Evolutionary conservation across 2,329 filamentous ascomycete genomes (phyloP).

Genomic region (Penicillium palitans): DNA sequence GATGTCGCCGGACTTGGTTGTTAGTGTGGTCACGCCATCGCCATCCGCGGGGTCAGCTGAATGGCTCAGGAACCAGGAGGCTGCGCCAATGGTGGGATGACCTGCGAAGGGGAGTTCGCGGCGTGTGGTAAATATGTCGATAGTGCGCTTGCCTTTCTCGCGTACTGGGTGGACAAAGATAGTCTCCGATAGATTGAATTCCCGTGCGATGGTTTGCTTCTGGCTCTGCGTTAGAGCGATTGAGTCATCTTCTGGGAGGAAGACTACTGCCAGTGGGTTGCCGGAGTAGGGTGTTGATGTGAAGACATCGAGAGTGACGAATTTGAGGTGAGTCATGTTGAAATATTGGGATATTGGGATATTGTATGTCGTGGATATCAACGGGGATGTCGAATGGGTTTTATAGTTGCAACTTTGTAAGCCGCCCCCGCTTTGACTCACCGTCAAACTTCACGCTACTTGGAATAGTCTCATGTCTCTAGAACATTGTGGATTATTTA

Average conservation of each 20-base stretch:
- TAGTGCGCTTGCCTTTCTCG: slow-evolving; percentile 24
- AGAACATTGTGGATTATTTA: neutral
- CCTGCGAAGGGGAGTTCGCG: slow-evolving; percentile 59
- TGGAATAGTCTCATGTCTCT: neutral
- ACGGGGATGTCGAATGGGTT: neutral
- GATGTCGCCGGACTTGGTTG: slow-evolving; percentile 61
- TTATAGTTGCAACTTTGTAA: neutral
- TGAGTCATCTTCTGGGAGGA: slow-evolving; percentile 36
- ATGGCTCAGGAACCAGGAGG: slow-evolving; percentile 46
- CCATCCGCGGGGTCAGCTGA: slow-evolving; percentile 20
- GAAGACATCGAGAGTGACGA: slow-evolving; percentile 47
- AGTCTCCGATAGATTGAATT: slow-evolving; percentile 61
- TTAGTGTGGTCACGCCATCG: slow-evolving; percentile 37
- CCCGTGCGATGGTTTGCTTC: slow-evolving; percentile 56
- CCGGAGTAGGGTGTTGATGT: slow-evolving; percentile 46
- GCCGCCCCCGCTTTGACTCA: slow-evolving; percentile 2
- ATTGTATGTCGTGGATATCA: neutral
- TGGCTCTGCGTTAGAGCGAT: slow-evolving; percentile 47
- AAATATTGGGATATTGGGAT: neutral
- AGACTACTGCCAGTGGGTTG: slow-evolving; percentile 59
- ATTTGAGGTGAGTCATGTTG: slow-evolving; percentile 32
- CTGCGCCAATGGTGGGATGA: slow-evolving; percentile 59
- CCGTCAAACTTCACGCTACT: neutral
- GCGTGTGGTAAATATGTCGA: slow-evolving; percentile 57
- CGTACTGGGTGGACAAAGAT: slow-evolving; percentile 51